Base-by-base conservation (phyloP, 1,284 basidiomycete genomes). In the Leccinum ambiguum region DNA sequence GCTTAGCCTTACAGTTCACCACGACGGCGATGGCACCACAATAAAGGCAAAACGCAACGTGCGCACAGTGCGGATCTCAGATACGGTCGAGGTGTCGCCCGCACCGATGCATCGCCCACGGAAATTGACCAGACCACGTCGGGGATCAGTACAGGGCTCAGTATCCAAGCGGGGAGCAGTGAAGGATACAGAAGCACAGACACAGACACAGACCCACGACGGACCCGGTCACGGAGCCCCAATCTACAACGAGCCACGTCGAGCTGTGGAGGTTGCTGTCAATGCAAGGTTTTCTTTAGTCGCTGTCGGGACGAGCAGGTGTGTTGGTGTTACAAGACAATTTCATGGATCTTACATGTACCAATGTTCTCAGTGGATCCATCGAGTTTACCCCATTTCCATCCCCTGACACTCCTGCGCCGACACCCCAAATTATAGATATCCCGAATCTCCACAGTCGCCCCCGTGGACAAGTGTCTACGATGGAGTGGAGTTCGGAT, bases 401-500 rank as follows among this genome's bases (percentile, higher is more conserved):
- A n/a, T 82, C 85, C 30, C 83, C 81, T 74, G 87, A 82, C 59
- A 82, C 82, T 23, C 70, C 80, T 60, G 68, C 80, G 67, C 83
- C 86, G 61, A 81, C 82, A 72, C 82, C 87, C 62, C 80, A 88
- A 73, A 74, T 76, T 68, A 71, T 92, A 62, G 76, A 85, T 53
- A 76, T 88, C 56, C 86, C 87, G 7, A 84, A 84, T 66, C 80
- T 84, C 50, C 84, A 86, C 68, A 82, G 82, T 64, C 79, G 80
- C 67, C 75, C 84, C 6, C 88, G 88, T 1, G 96, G 96, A 0
- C 76, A 83, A n/a, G 90, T 98, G 2, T 86, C 79, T 58, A 79
- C 86, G 13, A 82, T 98, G 75, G 87, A 94, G 69, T 98, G 96
- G 94, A 96, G 90, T 64, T 92, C 92, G 3, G 97, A 99, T 77